Base-by-base conservation (phyloP, 1,284 basidiomycete species). In the Anthracocystis setariae region DNA sequence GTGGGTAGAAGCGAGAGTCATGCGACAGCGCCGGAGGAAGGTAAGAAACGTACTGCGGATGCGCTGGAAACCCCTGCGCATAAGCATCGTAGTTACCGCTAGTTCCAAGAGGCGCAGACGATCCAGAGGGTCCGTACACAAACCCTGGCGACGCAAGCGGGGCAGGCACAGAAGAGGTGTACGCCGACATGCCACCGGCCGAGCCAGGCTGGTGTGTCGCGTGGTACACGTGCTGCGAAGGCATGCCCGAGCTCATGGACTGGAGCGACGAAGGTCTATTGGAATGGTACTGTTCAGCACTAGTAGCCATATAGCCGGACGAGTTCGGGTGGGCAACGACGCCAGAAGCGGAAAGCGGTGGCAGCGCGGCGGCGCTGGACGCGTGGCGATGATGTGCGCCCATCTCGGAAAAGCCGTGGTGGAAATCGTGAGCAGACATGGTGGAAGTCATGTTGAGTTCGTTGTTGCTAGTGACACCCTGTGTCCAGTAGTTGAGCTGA, bases 1-100 rank as follows among this genome's bases (percentile, higher is more conserved):
- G 56, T 18, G 74, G 62, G 23, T 69, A 73, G 45, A 62, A 60
- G 25, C 63, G 55, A 18, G 50, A 54, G 21, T 73, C 63, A 42
- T 52, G 50, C 8, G 43, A 21, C 4, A 43, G 29, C 2, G 59
- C 27, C 18, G 66, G 64, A 2, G 57, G 53, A 8, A 61, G 48
- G 20, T 69, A 69, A 20, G 60, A 69, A 5, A 63, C 53, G 48
- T 62, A 59, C 18, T 50, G 59, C n/a, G 59, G 52, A 32, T 66
- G 45, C 10, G 48, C 25, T 1, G 45, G 33, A 13, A 53, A 50
- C 1, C 42, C 8, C 2, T 46, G 52, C n/a, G 49, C 27, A 24
- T 60, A 52, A 3, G 52, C 25, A 18, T 51, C 50, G 33, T 51
- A 55, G 20, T 39, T 32, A 21, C 39, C n/a, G 3, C 47, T 43